Percentiles rank a stretch among this genome's conserved stretches.
Evolutionary conservation across 352 stramenopile species (phyloP).

Genomic region (Globisporangium canariense): DNA sequence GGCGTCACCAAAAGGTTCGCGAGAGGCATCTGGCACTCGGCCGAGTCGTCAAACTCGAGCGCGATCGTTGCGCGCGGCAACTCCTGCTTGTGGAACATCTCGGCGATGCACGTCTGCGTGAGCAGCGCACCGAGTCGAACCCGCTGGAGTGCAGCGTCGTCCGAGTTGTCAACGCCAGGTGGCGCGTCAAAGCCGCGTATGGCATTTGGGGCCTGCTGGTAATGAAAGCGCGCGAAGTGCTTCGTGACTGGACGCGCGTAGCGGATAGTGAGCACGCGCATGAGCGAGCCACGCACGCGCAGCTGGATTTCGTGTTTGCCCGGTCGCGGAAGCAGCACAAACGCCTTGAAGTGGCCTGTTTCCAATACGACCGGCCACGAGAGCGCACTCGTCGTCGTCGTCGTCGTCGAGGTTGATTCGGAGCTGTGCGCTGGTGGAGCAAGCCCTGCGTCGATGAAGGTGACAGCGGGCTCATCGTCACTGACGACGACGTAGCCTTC

Average conservation of each 20-base stretch:
- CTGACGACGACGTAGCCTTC: constrained; percentile 37
- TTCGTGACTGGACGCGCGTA: constrained; percentile 29
- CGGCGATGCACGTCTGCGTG: constrained; percentile 48
- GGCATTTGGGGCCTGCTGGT: constrained; percentile 44
- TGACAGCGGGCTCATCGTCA: constrained; percentile 22
- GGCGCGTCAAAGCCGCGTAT: constrained; percentile 57
- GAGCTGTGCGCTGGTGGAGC: not conserved
- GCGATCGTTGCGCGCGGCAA: constrained; percentile 45
- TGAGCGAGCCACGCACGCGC: constrained; percentile 7
- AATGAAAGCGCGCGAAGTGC: constrained; percentile 60
- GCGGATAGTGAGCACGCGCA: constrained; percentile 30
- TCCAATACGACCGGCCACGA: constrained; percentile 51
- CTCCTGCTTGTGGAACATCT: constrained; percentile 46
- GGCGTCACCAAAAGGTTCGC: constrained; percentile 48
- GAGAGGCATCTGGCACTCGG: constrained; percentile 32
- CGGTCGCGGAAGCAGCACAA: constrained; percentile 49
- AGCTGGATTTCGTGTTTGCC: constrained; percentile 37
- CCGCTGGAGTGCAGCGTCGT: constrained; percentile 37
- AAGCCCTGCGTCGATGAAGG: not conserved
- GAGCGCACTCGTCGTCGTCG: not conserved
- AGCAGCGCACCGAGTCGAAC: constrained; percentile 53
- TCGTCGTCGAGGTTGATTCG: not conserved
- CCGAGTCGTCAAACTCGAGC: constrained; percentile 37
- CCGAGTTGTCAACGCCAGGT: constrained; percentile 48
- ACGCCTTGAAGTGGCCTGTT: constrained; percentile 58